Conservation (phyloP, 2,329 filamentous ascomycete genomes). For the Cyclaneusma minus region DNA sequence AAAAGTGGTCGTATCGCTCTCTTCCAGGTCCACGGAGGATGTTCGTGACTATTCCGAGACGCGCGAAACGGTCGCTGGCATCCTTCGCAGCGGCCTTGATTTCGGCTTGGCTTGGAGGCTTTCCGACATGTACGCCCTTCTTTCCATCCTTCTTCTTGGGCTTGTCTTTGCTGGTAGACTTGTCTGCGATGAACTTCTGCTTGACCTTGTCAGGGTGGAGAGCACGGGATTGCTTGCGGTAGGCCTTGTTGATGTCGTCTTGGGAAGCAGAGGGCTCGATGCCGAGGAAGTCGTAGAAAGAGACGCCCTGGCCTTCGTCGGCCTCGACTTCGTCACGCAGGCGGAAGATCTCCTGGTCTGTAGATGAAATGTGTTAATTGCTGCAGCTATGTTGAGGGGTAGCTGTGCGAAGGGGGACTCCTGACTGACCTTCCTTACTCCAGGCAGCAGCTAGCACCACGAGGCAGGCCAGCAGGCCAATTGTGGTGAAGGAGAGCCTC, state of each 20-base stretch:
- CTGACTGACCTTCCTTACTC: constrained; percentile 21
- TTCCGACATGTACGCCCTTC: constrained; percentile 50
- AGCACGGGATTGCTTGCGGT: constrained; percentile 69
- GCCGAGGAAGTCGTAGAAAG: constrained; percentile 90
- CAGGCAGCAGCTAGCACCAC: constrained; percentile 17
- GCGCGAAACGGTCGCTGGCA: constrained; percentile 69
- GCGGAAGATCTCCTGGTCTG: constrained; percentile 96
- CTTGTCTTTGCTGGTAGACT: constrained; percentile 36
- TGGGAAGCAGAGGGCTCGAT: constrained; percentile 57
- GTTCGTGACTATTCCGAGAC: constrained; percentile 70
- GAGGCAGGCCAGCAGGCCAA: constrained; percentile 16
- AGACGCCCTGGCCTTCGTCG: constrained; percentile 61
- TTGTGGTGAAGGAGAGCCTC: constrained; percentile 15
- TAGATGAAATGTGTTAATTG: constrained; percentile 10
- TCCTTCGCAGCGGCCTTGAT: constrained; percentile 65
- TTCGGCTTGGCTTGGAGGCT: constrained; percentile 58
- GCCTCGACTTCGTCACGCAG: constrained; percentile 72
- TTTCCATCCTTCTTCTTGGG: constrained; percentile 30
- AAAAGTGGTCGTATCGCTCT: constrained; percentile 88
- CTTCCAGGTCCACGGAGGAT: constrained; percentile 70
- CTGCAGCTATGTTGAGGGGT: neutral
- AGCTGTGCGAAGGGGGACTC: constrained; percentile 1
- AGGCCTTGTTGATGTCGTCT: constrained; percentile 86
- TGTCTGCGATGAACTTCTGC: constrained; percentile 60
- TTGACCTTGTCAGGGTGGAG: constrained; percentile 95